Base-by-base conservation (phyloP, 2,329 filamentous ascomycete species). In the Colletotrichum incanum region DNA sequence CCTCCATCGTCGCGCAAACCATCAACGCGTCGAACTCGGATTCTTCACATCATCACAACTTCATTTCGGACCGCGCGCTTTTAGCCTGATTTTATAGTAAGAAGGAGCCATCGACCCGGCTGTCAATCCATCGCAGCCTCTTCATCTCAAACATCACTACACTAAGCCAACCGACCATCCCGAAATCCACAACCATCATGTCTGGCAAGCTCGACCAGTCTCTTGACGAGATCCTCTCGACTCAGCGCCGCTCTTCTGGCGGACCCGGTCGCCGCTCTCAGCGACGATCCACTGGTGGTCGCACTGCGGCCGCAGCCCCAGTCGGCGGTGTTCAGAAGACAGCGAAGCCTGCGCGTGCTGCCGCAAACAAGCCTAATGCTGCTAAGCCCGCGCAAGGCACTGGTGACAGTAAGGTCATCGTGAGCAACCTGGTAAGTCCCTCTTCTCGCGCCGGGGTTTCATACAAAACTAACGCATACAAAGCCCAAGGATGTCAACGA, bases 401-500 rank as follows among this genome's bases (percentile, higher is more conserved):
- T 79, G 91, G 91, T 80, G 94, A 97, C 77, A 97, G 94, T 89
- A 98, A 98, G 87, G 96, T 98, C 86, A 94, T 98, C 84, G 96
- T 99, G 86, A 98, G 94, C 92, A 97, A 97, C 88, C 90, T 99
- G 89, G 95, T 98, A 93, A 85, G 95, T 77, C 45, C 7, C 59
- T 20, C 39, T 28, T 9, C 26, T 23, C 18, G 45, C 34, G 26
- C 3, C 49, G 59, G 56, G 3, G 41, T 14, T 49, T 6, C 28
- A 49, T 14, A n/a, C 43, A 26, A 56, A 56, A 60, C 89, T 93
- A 86, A 93, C 84, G 37, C 62, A 34, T 11, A 23, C 67, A 43
- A 77, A 98, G 94, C 96, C 96, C 83, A 92, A 93, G 88, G 96
- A 99, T 91, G 95, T 99, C 85, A 94, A 92, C 86, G 96, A 98